These are phyloP conservation scores for Penicillium mononematosum DNA, from an alignment of 495 filamentous ascomycete species.

Conservation along the genomic window DNA sequence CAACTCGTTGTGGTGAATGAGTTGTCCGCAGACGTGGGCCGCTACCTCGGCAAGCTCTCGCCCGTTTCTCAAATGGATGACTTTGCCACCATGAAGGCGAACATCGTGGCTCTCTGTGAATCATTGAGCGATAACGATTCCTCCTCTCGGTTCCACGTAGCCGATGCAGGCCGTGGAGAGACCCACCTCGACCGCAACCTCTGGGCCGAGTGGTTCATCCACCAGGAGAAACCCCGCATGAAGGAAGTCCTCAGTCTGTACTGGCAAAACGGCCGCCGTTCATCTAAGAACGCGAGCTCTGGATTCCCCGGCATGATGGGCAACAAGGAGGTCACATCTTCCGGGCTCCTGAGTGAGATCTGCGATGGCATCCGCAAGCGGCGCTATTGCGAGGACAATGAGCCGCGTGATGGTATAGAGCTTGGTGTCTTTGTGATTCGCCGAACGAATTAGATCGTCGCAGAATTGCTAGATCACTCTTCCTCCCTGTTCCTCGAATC, in stretches of 20 bases:
- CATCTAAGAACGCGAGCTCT: slow-evolving; percentile 35
- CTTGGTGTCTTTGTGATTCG: slow-evolving; percentile 64
- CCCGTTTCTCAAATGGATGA: slow-evolving; percentile 58
- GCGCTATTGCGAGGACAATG: slow-evolving; percentile 44
- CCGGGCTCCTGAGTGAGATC: slow-evolving; percentile 61
- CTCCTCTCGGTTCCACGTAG: slow-evolving; percentile 47
- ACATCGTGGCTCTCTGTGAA: slow-evolving; percentile 50
- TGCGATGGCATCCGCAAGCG: slow-evolving; percentile 58
- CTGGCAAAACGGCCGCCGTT: slow-evolving; percentile 51
- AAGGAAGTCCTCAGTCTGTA: slow-evolving; percentile 58
- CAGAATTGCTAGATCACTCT: background rate
- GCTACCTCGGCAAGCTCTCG: slow-evolving; percentile 57
- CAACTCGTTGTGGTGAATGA: slow-evolving; percentile 63
- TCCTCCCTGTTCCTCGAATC: background rate
- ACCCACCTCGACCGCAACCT: slow-evolving; percentile 55
- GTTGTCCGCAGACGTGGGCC: slow-evolving; percentile 59
- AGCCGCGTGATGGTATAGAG: slow-evolving; percentile 54
- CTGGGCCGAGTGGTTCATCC: slow-evolving; percentile 71
- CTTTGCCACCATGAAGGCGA: slow-evolving; percentile 54
- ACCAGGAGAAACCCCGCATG: slow-evolving; percentile 68
- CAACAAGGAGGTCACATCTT: slow-evolving; percentile 48
- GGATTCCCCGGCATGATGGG: slow-evolving; percentile 29
- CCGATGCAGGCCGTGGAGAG: slow-evolving; percentile 52
- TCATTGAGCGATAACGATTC: slow-evolving; percentile 44
- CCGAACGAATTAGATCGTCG: slow-evolving; percentile 37